These are phyloP conservation scores for Ogataea saltuana DNA, from an alignment of 805 yeast genomes.

Conservation along the genomic window DNA sequence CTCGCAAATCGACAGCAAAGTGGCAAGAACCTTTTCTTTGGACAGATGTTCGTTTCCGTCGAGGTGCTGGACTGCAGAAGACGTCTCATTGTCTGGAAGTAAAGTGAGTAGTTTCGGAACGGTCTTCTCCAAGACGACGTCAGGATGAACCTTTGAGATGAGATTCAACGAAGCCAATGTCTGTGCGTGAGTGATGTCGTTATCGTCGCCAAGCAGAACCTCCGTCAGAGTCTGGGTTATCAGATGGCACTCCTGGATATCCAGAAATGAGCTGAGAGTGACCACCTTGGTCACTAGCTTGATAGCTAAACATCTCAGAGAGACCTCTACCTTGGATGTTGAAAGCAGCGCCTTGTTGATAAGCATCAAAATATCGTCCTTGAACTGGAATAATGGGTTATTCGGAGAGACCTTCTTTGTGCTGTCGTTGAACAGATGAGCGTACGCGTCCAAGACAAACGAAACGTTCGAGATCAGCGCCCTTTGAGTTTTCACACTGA, in stretches of 20 bases:
- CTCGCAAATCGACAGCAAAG: slow-evolving; percentile 41
- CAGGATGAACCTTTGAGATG: slow-evolving; percentile 40
- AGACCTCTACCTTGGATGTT: slow-evolving; percentile 65
- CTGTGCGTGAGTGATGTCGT: slow-evolving; percentile 53
- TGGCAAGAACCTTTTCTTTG: slow-evolving; percentile 37
- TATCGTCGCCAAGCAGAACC: slow-evolving; percentile 51
- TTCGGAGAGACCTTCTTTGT: slow-evolving; percentile 12
- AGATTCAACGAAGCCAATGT: slow-evolving; percentile 55
- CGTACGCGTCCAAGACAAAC: slow-evolving; percentile 53
- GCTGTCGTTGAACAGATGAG: slow-evolving; percentile 40
- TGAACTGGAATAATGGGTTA: slow-evolving; percentile 46
- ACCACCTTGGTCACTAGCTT: slow-evolving; percentile 62
- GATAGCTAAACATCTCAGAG: slow-evolving; percentile 65
- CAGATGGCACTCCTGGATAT: slow-evolving; percentile 55
- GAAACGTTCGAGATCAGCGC: slow-evolving; percentile 60
- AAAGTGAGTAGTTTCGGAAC: slow-evolving; percentile 52
- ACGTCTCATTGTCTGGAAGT: slow-evolving; percentile 46
- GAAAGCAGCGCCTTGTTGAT: slow-evolving; percentile 70
- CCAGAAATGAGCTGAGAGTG: slow-evolving; percentile 49
- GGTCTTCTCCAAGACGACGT: slow-evolving; percentile 49
- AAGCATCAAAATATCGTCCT: slow-evolving; percentile 68
- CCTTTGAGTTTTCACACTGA: slow-evolving; percentile 60
- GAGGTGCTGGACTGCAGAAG: slow-evolving; percentile 3
- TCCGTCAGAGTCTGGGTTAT: slow-evolving; percentile 68
- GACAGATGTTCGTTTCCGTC: slow-evolving; percentile 13